These are phyloP conservation scores for Leccinum rimulosum DNA, from an alignment of 768 basidiomycete genomes.

Conservation along the genomic window DNA sequence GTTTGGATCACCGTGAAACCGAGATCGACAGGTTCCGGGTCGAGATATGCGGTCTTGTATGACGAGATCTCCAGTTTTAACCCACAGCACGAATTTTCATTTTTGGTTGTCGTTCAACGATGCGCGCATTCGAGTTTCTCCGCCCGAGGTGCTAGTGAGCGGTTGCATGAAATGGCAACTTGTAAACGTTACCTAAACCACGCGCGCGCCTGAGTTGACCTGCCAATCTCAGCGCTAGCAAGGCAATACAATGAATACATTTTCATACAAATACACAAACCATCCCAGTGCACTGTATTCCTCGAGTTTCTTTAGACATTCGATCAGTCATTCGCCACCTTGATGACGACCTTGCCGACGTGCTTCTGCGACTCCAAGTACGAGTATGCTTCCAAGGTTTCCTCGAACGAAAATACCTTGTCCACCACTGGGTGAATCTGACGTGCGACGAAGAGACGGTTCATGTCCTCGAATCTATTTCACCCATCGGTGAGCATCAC, in stretches of 20 bases:
- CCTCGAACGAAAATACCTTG: conserved; percentile 56
- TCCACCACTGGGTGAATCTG: conserved; percentile 51
- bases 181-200: no score
- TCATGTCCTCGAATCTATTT: conserved; percentile 52
- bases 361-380: conserved; percentile 54
- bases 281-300: not conserved
- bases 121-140: no score
- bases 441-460: conserved; percentile 43
- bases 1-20: no score
- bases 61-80: no score
- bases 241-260: not conserved
- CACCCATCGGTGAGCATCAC: not conserved
- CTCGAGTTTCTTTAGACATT: not conserved
- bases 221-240: not conserved
- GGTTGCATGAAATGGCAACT: no score
- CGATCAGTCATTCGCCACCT: conserved; percentile 32
- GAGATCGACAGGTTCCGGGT: no score
- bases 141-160: no score
- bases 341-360: conserved; percentile 61
- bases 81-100: no score
- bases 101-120: no score
- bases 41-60: no score
- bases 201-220: no score
- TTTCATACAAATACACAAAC: not conserved
- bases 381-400: conserved; percentile 50